phyloP scores from a whole-genome alignment of 768 basidiomycete genomes.

The Tricholoma sp. region DNA sequence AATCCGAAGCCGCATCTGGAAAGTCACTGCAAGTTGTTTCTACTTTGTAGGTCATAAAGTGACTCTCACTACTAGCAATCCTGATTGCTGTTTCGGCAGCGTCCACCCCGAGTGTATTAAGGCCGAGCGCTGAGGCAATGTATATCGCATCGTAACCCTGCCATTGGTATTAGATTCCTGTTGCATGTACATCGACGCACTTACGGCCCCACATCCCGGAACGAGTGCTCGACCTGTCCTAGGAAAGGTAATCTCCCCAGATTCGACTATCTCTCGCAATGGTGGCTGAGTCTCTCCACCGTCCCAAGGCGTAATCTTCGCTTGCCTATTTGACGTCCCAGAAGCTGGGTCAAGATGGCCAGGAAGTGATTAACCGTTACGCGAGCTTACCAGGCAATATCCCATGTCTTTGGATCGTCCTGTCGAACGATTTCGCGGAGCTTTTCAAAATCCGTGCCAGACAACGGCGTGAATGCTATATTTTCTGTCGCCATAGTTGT shows the following conservation, averaged over 20 bases:
- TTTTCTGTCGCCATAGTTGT: too few relatives aligned
- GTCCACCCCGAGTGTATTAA: constrained; percentile 50
- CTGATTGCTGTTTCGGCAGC: constrained; percentile 50
- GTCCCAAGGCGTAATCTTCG: constrained; percentile 61
- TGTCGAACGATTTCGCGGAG: constrained; percentile 17
- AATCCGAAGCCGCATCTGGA: constrained; percentile 9
- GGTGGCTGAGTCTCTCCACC: constrained; percentile 47
- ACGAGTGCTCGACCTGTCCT: constrained; percentile 29
- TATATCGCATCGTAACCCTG: constrained; percentile 61
- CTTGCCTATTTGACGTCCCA: constrained; percentile 29
- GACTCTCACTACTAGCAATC: constrained; percentile 36
- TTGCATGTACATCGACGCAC: constrained; percentile 1
- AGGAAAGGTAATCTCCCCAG: constrained; percentile 38
- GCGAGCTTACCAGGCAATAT: constrained; percentile 19
- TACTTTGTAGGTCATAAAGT: not conserved
- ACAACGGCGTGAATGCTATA: not conserved
- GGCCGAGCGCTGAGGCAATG: constrained; percentile 43
- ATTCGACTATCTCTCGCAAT: constrained; percentile 44
- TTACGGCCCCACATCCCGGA: constrained; percentile 46
- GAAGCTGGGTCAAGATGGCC: not conserved
- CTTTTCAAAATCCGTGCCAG: not conserved
- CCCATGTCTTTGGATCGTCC: constrained; percentile 22
- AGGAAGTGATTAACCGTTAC: not conserved
- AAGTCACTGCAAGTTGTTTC: constrained; percentile 6
- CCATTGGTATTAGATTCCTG: not conserved